Conservation (phyloP, 192 early-diverging fungal genomes). For the Coemansia sp. region DNA sequence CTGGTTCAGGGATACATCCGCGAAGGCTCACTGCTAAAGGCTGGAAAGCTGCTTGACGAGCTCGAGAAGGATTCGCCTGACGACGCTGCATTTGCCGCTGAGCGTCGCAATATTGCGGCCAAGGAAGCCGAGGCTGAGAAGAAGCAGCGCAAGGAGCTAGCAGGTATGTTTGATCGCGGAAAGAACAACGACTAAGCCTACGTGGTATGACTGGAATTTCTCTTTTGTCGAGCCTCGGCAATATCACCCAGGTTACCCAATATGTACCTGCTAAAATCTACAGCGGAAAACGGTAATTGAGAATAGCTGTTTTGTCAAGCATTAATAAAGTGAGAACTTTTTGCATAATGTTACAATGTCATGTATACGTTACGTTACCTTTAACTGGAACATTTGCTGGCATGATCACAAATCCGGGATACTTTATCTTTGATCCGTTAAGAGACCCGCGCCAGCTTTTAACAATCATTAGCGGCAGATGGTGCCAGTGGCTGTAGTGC, state of each 20-base stretch:
- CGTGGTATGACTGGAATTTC: not conserved
- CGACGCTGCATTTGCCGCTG: slow-evolving; percentile 31
- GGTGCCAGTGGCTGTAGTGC: slow-evolving; percentile 30
- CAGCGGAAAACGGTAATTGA: too few relatives aligned
- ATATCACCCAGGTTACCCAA: slow-evolving; percentile 12
- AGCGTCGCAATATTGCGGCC: slow-evolving; percentile 33
- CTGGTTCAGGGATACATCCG: slow-evolving; percentile 42
- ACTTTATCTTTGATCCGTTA: slow-evolving; percentile 9
- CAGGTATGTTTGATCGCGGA: slow-evolving; percentile 48
- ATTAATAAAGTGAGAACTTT: not conserved
- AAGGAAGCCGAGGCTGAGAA: slow-evolving; percentile 35
- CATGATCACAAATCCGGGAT: slow-evolving; percentile 38
- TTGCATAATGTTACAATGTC: not conserved
- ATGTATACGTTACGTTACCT: slow-evolving; percentile 11
- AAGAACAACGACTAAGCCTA: slow-evolving; percentile 8
- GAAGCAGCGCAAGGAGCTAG: slow-evolving; percentile 47
- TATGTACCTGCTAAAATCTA: slow-evolving; percentile 19
- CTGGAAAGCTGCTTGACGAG: slow-evolving; percentile 37
- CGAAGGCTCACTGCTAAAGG: slow-evolving; percentile 32
- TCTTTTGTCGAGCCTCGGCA: not conserved
- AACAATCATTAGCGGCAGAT: slow-evolving; percentile 46
- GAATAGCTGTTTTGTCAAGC: not conserved
- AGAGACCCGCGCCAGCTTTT: slow-evolving; percentile 22
- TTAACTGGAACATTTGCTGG: slow-evolving; percentile 9
- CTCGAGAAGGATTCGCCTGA: slow-evolving; percentile 33